These are phyloP conservation scores for Calonectria ilicicola DNA, from an alignment of 2,329 filamentous ascomycete species.

Conservation along the genomic window DNA sequence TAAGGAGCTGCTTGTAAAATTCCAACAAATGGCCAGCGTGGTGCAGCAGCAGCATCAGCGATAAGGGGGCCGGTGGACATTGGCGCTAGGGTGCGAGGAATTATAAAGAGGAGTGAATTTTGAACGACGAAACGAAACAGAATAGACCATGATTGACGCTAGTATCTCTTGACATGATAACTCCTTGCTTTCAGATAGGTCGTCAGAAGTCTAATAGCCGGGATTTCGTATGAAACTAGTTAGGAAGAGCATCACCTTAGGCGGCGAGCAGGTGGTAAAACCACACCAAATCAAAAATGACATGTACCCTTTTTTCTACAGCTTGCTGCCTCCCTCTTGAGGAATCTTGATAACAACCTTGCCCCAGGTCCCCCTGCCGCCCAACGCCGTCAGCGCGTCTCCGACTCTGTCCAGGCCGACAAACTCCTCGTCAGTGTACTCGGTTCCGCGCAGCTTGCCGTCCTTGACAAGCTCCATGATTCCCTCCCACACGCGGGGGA, in stretches of 20 bases:
- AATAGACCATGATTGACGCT: conserved; percentile 20
- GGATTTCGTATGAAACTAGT: neutral
- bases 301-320: conserved; percentile 52
- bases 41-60: conserved; percentile 31
- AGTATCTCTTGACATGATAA: neutral
- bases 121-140: conserved; percentile 34
- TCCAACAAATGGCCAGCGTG: conserved; percentile 53
- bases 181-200: neutral
- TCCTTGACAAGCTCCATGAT: conserved; percentile 81
- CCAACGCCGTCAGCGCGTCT: conserved; percentile 80
- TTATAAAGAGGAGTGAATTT: conserved; percentile 26
- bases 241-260: neutral
- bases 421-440: conserved; percentile 85
- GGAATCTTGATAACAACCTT: conserved; percentile 93
- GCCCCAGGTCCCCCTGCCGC: conserved; percentile 88
- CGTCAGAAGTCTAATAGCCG: neutral
- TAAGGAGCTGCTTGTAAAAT: conserved; percentile 75
- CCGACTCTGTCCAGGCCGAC: conserved; percentile 85
- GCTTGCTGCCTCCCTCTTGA: conserved; percentile 70
- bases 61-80: neutral
- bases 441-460: conserved; percentile 85
- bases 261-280: neutral
- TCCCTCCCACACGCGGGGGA: conserved; percentile 82
- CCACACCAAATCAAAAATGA: neutral
- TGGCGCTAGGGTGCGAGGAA: neutral